A percentile compares a stretch with the other conserved stretches of the same genome.
Evolutionary conservation across 2,329 filamentous ascomycete genomes (phyloP).

Genomic region (Chalaropsis ovoidea): DNA sequence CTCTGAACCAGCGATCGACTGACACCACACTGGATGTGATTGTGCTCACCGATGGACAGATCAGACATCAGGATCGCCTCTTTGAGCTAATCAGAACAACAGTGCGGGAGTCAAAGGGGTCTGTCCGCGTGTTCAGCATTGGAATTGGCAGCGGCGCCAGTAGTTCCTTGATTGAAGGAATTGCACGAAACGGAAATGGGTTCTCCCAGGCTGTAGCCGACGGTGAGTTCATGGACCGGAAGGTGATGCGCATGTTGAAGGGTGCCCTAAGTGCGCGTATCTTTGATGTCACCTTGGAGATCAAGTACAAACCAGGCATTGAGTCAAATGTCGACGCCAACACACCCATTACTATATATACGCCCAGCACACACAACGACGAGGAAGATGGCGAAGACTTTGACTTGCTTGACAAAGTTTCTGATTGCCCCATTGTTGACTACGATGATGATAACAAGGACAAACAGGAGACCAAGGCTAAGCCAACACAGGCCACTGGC

Average conservation of each 20-base stretch:
- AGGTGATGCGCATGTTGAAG: slow-evolving; percentile 65
- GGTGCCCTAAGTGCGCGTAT: slow-evolving; percentile 58
- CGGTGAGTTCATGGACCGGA: slow-evolving; percentile 56
- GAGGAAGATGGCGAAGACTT: slow-evolving; percentile 43
- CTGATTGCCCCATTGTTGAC: slow-evolving; percentile 39
- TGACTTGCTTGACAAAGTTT: slow-evolving; percentile 51
- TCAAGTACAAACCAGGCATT: slow-evolving; percentile 42
- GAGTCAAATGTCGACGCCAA: neutral
- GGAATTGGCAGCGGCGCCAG: slow-evolving; percentile 45
- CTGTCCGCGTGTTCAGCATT: slow-evolving; percentile 45
- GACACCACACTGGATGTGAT: slow-evolving; percentile 45
- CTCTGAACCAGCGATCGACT: slow-evolving; percentile 36
- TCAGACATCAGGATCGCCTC: slow-evolving; percentile 39
- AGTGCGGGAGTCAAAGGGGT: slow-evolving; percentile 35
- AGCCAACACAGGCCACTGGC: slow-evolving; percentile 28
- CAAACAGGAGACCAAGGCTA: slow-evolving; percentile 23
- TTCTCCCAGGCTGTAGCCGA: slow-evolving; percentile 53
- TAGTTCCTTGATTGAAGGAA: slow-evolving; percentile 45
- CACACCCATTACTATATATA: neutral
- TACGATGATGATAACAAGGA: slow-evolving; percentile 24
- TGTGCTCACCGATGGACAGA: slow-evolving; percentile 47
- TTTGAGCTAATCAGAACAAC: slow-evolving; percentile 39
- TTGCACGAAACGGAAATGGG: slow-evolving; percentile 45
- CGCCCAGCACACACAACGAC: neutral
- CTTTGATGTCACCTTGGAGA: slow-evolving; percentile 51